Evolutionary conservation across 305 asterid genomes (phyloP), one percentile per base, ranked within the genome.

Genomic region (Solanum hybrid): DNA sequence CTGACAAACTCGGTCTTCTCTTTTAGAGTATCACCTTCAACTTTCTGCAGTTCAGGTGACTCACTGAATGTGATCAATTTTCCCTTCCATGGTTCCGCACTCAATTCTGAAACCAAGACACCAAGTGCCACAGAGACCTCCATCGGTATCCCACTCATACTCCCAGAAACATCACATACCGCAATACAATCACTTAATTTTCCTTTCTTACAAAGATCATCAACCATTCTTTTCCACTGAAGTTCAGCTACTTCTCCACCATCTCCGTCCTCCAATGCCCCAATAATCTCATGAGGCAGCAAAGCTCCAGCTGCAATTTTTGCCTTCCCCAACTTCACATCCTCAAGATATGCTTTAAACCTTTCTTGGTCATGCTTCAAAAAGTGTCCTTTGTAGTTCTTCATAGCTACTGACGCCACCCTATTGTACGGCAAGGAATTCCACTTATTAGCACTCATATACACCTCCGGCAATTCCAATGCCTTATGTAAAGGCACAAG

Each of bases 1-100:
- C 89, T 81, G 17, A 92, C 89, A 64, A 91, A 92, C 51, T 85
- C 29, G 0, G 92, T 79, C 88, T 93, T 93, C 24, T 78, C 88
- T 46, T 14, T 13, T 8, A 93, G 90, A 26, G 79, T 86, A 17
- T 80, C 86, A 0, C 92, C 94, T 56, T 86, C 79, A 20, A 93
- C 84, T 56, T 22, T 81, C 10, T 93, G 95, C 27, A 93, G 79
- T 85, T 88, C 81, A 11, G 95, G 95, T 32, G 85, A 2, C 3
- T 17, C 82, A 17, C 94, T 91, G 32, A 93, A 93, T 4, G 94
- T 93, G 46, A 93, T 90, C 88, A 92, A 27, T 12, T 89, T 87
- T 7, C 94, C 94, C 86, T 91, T 93, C 95, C 95, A 93, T 17
- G 94, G 95, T 56, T 93, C 92, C 84, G 88, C 95, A 51, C 94